Evolutionary conservation across 371 early-diverging fungal genomes (phyloP), one percentile per base, ranked within the genome.

Genomic region (Rhizopus delemar): DNA sequence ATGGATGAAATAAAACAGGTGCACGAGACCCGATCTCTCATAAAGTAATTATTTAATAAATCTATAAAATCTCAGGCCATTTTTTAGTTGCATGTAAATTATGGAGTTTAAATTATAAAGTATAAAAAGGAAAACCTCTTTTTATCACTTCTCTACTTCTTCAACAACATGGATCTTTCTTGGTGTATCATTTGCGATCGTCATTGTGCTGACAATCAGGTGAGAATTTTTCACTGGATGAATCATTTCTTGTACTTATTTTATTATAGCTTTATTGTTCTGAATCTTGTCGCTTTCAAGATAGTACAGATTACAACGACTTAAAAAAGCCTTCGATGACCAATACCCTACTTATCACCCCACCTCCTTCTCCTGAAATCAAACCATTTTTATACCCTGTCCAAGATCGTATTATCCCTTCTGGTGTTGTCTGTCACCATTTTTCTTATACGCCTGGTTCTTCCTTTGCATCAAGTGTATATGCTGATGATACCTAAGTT

Each of bases 111-210:
- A 22, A 22, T 22, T 22, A 22, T 22, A 22, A n/a, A 15, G 43
- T 43, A 43, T 43, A 43, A 43, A 43, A 43, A 15, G 39, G 12
- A 5, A 15, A 8, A 43, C 8, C 5, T 43, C 43, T n/a, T 15
- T 43, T 43, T 43, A 13, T n/a, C 5, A 43, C 1, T 11, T 8
- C 5, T 43, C n/a, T 43, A 13, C n/a, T 4, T 43, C 5, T n/a
- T n/a, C 11, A 43, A 13, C 43, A 56, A 56, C 12, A 57, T 57
- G 57, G 57, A 57, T 50, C 57, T 57, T 31, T 57, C 57, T 57
- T 57, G 57, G 57, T 57, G 57, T 49, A 57, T 57, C 22, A 57
- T 57, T 9, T 57, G 57, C n/a, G 57, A 57, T 38, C 34, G 49
- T 38, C 57, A 36, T n/a, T 38, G 13, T 49, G 46, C 22, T 36